phyloP scores from a whole-genome alignment of 177 flowering plant genomes.

The Vitis hybrid region DNA sequence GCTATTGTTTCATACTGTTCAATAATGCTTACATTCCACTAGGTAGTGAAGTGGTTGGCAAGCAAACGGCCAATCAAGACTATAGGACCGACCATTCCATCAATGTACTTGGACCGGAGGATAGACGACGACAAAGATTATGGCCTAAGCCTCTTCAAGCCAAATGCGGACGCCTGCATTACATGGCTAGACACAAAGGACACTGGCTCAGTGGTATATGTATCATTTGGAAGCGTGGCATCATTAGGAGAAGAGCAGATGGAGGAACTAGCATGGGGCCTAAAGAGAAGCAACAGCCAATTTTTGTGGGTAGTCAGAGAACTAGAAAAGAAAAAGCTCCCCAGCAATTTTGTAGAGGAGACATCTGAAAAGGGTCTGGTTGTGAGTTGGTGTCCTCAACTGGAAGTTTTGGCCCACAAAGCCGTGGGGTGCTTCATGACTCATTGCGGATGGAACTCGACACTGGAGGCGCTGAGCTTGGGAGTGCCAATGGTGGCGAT shows the following conservation, averaged over 20 bases:
- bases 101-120: conserved; percentile 39
- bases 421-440: conserved; percentile 50
- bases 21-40: background rate
- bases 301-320: conserved; percentile 52
- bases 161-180: conserved; percentile 19
- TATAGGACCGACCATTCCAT: conserved; percentile 44
- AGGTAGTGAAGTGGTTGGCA: conserved; percentile 32
- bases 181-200: conserved; percentile 39
- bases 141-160: conserved; percentile 29
- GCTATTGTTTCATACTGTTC: background rate
- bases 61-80: conserved; percentile 21
- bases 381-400: conserved; percentile 63
- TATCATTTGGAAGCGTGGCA: conserved; percentile 47
- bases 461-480: conserved; percentile 56
- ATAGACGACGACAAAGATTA: conserved; percentile 35
- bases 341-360: conserved; percentile 23
- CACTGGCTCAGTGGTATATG: conserved; percentile 36
- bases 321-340: conserved; percentile 31
- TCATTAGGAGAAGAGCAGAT: conserved; percentile 30
- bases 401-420: conserved; percentile 40
- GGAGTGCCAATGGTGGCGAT: conserved; percentile 71
- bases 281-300: conserved; percentile 17
- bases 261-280: conserved; percentile 40
- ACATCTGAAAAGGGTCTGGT: conserved; percentile 39
- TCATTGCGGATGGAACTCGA: conserved; percentile 75